Conservation (phyloP, 768 basidiomycete species). For the Pleurotus ostreatus region DNA sequence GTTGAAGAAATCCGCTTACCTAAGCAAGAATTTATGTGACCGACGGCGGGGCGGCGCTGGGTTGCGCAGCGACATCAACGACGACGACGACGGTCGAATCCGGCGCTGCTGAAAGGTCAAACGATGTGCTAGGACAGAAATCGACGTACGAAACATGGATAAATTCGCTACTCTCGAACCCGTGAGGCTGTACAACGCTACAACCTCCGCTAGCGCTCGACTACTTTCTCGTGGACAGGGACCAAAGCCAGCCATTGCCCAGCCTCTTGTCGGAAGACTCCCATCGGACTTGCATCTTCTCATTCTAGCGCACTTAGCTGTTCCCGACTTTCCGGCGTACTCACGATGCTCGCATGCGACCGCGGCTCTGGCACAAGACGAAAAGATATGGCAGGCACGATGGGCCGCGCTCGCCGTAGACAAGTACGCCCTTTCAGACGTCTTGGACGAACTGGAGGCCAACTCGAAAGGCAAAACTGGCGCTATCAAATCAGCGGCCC, state of each 20-base stretch:
- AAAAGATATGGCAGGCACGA: slow-evolving; percentile 72
- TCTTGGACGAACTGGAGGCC: slow-evolving; percentile 60
- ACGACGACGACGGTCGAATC: no score
- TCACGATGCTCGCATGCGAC: slow-evolving; percentile 64
- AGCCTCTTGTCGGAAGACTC: slow-evolving; percentile 65
- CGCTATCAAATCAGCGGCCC: slow-evolving; percentile 38
- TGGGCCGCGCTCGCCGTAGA: slow-evolving; percentile 62
- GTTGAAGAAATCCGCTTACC: no score
- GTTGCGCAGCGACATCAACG: no score
- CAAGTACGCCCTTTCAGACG: slow-evolving; percentile 33
- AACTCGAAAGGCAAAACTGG: slow-evolving; percentile 34
- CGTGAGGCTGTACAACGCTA: slow-evolving; percentile 43
- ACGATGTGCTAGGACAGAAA: not conserved
- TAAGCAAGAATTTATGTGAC: no score
- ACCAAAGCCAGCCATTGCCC: slow-evolving; percentile 16
- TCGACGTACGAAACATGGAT: slow-evolving; percentile 47
- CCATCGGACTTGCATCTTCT: slow-evolving; percentile 75
- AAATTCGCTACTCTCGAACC: slow-evolving; percentile 87
- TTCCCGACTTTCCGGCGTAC: slow-evolving; percentile 80
- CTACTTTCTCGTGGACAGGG: slow-evolving; percentile 21
- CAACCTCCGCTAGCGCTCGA: slow-evolving; percentile 27
- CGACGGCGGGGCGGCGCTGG: no score
- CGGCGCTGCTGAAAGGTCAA: no score
- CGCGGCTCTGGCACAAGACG: slow-evolving; percentile 60
- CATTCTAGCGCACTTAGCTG: slow-evolving; percentile 67